Evolutionary conservation across 2,329 filamentous ascomycete genomes (phyloP).

Genomic region (Fragosphaeria purpurea): DNA sequence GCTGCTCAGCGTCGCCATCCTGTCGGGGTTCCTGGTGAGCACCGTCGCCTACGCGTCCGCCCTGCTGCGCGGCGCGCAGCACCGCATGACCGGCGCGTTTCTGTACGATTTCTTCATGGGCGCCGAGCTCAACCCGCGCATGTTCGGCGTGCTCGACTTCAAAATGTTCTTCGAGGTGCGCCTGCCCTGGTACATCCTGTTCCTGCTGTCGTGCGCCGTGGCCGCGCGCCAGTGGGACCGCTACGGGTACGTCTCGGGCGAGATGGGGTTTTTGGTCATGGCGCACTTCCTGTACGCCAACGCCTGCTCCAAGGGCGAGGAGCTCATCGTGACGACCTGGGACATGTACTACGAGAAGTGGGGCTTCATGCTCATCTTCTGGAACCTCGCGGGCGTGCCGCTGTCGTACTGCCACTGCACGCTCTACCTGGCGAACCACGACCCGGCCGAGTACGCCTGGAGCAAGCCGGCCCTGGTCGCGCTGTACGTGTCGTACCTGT

Average conservation of each 20-base stretch:
- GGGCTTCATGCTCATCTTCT: constrained; percentile 86
- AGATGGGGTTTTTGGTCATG: constrained; percentile 64
- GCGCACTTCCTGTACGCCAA: constrained; percentile 77
- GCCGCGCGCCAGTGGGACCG: constrained; percentile 64
- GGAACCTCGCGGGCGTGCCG: constrained; percentile 75
- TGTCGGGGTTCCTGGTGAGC: constrained; percentile 77
- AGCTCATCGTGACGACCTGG: constrained; percentile 72
- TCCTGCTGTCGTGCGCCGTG: constrained; percentile 58
- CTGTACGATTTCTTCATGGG: constrained; percentile 91
- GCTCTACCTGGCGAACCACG: constrained; percentile 67
- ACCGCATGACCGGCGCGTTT: constrained; percentile 79
- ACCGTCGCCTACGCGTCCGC: constrained; percentile 82
- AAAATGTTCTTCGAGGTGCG: constrained; percentile 91
- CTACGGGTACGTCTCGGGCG: constrained; percentile 67
- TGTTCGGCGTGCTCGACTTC: constrained; percentile 79
- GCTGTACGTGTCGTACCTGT: constrained; percentile 56
- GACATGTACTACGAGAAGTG: constrained; percentile 88
- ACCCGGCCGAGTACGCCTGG: constrained; percentile 58
- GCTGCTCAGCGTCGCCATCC: constrained; percentile 83
- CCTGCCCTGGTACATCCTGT: constrained; percentile 76
- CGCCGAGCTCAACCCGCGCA: constrained; percentile 73
- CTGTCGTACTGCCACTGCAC: constrained; percentile 78
- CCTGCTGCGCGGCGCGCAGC: constrained; percentile 65
- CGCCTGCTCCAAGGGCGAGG: constrained; percentile 73
- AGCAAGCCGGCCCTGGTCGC: constrained; percentile 49